Evolutionary conservation across 1,284 basidiomycete species (phyloP), one percentile per base, ranked within the genome.

Genomic region (Tilletia setariae): DNA sequence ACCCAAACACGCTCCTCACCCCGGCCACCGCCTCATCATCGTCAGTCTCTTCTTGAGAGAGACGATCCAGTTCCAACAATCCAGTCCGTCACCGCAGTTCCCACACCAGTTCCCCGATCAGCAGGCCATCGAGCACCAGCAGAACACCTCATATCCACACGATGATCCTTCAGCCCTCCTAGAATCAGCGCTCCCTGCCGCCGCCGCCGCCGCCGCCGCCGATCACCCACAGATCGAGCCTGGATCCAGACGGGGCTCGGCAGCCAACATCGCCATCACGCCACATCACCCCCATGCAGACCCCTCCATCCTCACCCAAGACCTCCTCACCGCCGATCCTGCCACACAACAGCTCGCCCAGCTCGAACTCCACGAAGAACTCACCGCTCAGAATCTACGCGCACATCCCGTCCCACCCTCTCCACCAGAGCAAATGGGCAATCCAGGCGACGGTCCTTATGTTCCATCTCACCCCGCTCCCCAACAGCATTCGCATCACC

Each of bases 21-120:
- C 56, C 23, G 56, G 56, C 28, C 56, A 61, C 35, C 56, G 56
- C 2, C 56, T 61, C 56, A 32, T 61, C 56, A 61, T 61, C 56
- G 56, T 61, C 56, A 16, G 13, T 40, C 56, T 61, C 28, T 61
- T 61, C 56, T 30, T 61, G 30, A 32, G 56, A 21, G 56, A 61
- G 16, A 61, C 56, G 15, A 19, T 61, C 23, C 56, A 61, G 4
- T 61, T 61, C 56, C 56, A 61, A 13, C 56, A 9, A 21, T 32
- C 56, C 13, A 61, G 35, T 11, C 35, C 35, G 35, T 40, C 35
- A 4, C 35, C 35, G 4, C 35, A 40, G 6, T 40, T 40, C 35
- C 35, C 35, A 6, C 35, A 40, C 35, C 35, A 40, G 35, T 11
- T 40, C 6, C 6, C 35, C 35, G 35, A 40, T 11, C 35, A 40